phyloP scores from a whole-genome alignment of 768 basidiomycete species.

The Tylopilus sp. region DNA sequence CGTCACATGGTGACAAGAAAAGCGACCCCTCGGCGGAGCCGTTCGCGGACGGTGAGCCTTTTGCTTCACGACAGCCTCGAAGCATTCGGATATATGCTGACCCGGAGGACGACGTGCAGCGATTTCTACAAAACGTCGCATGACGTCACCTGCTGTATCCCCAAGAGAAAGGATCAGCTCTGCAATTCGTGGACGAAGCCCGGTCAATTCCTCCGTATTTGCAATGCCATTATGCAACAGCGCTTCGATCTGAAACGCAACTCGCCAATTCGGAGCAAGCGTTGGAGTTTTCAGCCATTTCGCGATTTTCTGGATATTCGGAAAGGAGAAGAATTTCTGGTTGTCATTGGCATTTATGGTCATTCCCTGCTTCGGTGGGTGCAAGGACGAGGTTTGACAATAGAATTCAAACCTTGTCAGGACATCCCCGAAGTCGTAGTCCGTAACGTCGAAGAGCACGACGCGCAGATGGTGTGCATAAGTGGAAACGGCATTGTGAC shows the following conservation, averaged over 20 bases:
- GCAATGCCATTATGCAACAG: constrained; percentile 63
- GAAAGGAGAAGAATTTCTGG: constrained; percentile 49
- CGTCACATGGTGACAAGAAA: constrained; percentile 69
- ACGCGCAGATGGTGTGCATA: constrained; percentile 73
- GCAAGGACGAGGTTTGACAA: constrained; percentile 49
- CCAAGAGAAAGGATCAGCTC: constrained; percentile 34
- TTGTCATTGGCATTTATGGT: constrained; percentile 47
- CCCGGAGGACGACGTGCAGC: constrained; percentile 45
- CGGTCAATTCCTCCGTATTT: constrained; percentile 53
- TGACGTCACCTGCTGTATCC: constrained; percentile 37
- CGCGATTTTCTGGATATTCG: constrained; percentile 44
- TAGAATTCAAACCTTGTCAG: constrained; percentile 50
- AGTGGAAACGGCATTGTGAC: constrained; percentile 58
- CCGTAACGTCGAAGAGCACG: constrained; percentile 47
- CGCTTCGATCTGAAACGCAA: constrained; percentile 76
- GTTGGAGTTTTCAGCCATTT: constrained; percentile 44
- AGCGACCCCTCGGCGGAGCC: constrained; percentile 36
- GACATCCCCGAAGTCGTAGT: constrained; percentile 30
- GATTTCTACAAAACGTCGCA: constrained; percentile 52
- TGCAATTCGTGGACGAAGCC: constrained; percentile 44
- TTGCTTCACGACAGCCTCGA: constrained; percentile 34
- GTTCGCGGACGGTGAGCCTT: constrained; percentile 15
- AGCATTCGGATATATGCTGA: constrained; percentile 44
- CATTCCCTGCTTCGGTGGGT: constrained; percentile 32
- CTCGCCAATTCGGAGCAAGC: constrained; percentile 42